Conservation (phyloP, 495 filamentous ascomycete species). For the Halenospora varia region DNA sequence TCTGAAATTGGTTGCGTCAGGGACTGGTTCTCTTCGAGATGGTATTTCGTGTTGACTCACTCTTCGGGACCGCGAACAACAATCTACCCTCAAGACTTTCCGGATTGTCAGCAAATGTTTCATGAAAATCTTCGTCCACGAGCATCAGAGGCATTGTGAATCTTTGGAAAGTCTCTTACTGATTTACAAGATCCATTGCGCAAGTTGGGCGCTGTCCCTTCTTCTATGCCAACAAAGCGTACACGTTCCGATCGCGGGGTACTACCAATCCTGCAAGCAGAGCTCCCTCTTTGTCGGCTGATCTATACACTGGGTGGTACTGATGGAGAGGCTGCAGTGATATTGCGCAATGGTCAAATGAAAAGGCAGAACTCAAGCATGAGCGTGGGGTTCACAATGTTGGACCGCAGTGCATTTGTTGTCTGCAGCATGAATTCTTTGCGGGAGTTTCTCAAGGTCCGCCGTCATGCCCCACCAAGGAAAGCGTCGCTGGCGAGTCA, state of each 20-base stretch:
- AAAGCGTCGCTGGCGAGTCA: background rate
- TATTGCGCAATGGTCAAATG: too few species aligned
- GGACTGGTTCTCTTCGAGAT: background rate
- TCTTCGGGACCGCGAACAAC: background rate
- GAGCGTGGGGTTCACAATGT: background rate
- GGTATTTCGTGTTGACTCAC: conserved; percentile 1
- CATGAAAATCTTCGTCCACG: conserved; percentile 1
- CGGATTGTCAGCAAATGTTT: conserved; percentile 25
- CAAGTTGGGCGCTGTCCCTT: background rate
- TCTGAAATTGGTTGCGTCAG: conserved; percentile 48
- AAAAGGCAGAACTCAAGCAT: background rate
- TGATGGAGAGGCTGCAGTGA: too few species aligned
- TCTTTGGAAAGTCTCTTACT: conserved; percentile 48
- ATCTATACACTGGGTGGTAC: background rate
- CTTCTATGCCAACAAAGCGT: background rate
- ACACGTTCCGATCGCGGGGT: conserved; percentile 1
- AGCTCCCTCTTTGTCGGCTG: background rate
- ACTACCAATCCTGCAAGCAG: too few species aligned
- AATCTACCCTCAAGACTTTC: conserved; percentile 61
- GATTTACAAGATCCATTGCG: conserved; percentile 78
- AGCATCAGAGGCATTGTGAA: conserved; percentile 9
- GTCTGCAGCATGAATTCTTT: background rate
- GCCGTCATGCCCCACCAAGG: background rate
- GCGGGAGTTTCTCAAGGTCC: background rate
- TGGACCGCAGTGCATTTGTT: background rate